A percentile compares a stretch with the other conserved stretches of the same genome.
These are phyloP conservation scores for Amanita subjunquillea DNA, from an alignment of 768 basidiomycete genomes.

Conservation along the genomic window DNA sequence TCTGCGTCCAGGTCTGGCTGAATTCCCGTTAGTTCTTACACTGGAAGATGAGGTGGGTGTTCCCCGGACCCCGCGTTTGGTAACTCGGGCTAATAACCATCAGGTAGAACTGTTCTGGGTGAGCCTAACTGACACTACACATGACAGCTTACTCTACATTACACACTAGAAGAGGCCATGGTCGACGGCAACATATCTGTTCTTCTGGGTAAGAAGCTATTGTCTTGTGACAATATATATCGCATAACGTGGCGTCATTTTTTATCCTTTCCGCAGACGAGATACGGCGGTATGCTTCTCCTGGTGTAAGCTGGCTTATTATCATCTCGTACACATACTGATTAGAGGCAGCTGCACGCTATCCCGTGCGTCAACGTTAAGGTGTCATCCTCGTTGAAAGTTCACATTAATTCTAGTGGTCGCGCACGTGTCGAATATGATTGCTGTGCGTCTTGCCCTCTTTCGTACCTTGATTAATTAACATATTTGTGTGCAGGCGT, in stretches of 20 bases:
- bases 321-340: background rate
- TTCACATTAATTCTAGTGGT: background rate
- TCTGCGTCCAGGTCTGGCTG: background rate
- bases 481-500: background rate
- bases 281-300: background rate
- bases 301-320: background rate
- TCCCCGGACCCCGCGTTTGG: no score
- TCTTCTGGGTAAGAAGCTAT: background rate
- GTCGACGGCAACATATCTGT: background rate
- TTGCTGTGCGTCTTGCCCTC: background rate
- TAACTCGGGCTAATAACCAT: background rate
- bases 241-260: background rate
- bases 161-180: background rate
- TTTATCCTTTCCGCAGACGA: background rate
- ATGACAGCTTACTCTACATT: background rate
- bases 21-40: background rate
- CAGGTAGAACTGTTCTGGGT: background rate
- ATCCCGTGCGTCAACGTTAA: background rate
- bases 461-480: background rate
- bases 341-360: background rate
- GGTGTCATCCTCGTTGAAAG: background rate
- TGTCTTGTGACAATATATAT: background rate
- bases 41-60: background rate
- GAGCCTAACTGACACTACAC: background rate
- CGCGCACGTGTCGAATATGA: background rate